Percentiles rank a stretch among this genome's conserved stretches.
These are phyloP conservation scores for Deuterostichococcus epilithicus DNA, from an alignment of 139 green algal genomes.

Conservation along the genomic window DNA sequence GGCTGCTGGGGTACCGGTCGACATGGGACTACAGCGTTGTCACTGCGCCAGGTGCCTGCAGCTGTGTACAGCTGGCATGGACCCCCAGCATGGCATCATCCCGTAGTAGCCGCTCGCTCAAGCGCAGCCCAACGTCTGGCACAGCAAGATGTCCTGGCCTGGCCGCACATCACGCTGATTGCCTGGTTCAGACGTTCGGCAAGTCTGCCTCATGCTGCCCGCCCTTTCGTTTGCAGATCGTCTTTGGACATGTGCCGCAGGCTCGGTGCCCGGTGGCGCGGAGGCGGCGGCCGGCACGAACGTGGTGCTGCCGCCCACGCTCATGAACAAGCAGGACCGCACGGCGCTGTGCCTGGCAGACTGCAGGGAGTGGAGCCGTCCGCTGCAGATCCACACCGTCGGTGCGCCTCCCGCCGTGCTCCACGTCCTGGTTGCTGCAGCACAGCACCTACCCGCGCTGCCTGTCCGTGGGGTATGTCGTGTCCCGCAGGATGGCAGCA, in stretches of 20 bases:
- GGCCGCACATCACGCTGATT: no score
- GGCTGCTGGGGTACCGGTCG: neutral
- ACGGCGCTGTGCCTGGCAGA: constrained; percentile 36
- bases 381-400: constrained; percentile 45
- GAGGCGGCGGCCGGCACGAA: neutral
- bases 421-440: neutral
- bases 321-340: constrained; percentile 73
- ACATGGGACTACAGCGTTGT: neutral
- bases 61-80: no score
- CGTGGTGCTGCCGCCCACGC: neutral
- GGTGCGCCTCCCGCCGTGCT: constrained; percentile 3
- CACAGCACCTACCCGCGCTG: no score
- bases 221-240: no score
- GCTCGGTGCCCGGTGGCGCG: neutral
- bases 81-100: no score
- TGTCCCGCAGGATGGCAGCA: no score
- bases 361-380: constrained; percentile 20
- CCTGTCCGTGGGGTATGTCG: no score
- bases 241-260: neutral
- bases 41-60: neutral
- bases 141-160: no score
- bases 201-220: no score
- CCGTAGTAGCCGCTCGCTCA: no score
- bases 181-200: no score
- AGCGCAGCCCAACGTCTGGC: no score